Percentiles rank a stretch among this genome's conserved stretches.
phyloP scores from a whole-genome alignment of 2,329 filamentous ascomycete species.

The Tolypocladium amazonense region DNA sequence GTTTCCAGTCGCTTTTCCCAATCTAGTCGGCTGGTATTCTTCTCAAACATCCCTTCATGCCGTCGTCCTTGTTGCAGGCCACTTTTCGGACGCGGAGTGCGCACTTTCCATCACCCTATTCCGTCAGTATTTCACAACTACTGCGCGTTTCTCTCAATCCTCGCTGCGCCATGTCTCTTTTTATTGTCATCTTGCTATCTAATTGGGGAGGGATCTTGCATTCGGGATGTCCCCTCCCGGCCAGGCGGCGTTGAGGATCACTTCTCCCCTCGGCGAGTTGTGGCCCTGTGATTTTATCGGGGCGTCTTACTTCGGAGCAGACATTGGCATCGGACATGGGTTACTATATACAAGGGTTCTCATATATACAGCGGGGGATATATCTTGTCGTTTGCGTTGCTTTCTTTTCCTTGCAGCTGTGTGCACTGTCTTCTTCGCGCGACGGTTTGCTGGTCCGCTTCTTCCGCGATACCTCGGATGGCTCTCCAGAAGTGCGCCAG shows the following conservation, averaged over 20 bases:
- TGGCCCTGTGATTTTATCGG: not conserved
- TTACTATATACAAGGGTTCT: constrained; percentile 1
- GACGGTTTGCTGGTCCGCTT: not conserved
- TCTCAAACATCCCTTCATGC: not conserved
- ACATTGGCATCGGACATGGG: constrained; percentile 1
- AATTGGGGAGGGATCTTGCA: not conserved
- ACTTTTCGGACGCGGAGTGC: not conserved
- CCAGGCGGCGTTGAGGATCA: constrained; percentile 4
- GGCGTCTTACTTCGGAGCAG: not conserved
- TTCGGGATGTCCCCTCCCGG: not conserved
- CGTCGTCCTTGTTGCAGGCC: not conserved
- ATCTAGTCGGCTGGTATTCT: no score
- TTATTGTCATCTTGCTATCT: not conserved
- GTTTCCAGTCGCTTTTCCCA: not conserved
- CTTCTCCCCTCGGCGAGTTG: not conserved
- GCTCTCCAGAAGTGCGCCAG: constrained; percentile 4
- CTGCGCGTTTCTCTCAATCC: not conserved
- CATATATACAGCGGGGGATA: constrained; percentile 5
- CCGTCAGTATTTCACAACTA: not conserved
- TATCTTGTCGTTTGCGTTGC: not conserved
- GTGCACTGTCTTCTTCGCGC: constrained; percentile 1
- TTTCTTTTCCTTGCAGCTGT: not conserved
- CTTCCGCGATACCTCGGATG: constrained; percentile 7
- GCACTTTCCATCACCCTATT: not conserved
- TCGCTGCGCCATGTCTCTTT: not conserved